Evolutionary conservation across 768 basidiomycete species (phyloP), one percentile per base, ranked within the genome.

Genomic region (Suillus hirtellus): DNA sequence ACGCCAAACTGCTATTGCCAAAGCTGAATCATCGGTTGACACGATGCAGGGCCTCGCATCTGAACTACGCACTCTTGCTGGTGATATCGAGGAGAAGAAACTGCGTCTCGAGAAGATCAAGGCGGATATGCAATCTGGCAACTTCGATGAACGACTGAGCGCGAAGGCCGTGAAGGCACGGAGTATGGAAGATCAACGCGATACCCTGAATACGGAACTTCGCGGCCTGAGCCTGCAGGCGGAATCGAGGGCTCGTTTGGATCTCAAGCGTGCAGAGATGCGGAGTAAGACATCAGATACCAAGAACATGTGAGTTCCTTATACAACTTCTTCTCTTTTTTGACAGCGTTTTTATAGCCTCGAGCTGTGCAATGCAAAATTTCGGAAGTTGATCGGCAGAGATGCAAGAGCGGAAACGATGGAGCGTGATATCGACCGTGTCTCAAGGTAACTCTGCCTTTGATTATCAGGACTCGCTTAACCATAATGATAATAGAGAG

Each of bases 181-280:
- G 42, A 71, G 67, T 31, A 77, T 93, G 58, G 93, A 98, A 64
- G 86, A 86, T 42, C 81, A 80, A 54, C 80, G 90, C 59, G 93
- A 96, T 19, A 72, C 73, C 21, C 77, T 96, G 64, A 92, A 89
- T 61, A 67, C 74, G 0, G 96, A 97, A 65, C 80, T 95, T 47
- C 81, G 85, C 38, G 76, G 80, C 1, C 75, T 97, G 68, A 93
- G 86, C 67, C 69, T 85, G 52, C 95, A 98, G 72, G 89, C 92
- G 0, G 91, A 95, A 60, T 80, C 86, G 1, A 80, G 96, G 50
- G 93, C 95, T 2, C 89, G 86, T 68, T 73, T 98, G 60, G 86
- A 89, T 46, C 70, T 96, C 65, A 91, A 93, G 70, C 80, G 87
- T 64, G 79, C 78, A 1, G 92, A 95, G 66, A 72, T 88, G 50